Base-by-base conservation (phyloP, 1,139 yeast species). In the Blastobotrys arbuscula region DNA sequence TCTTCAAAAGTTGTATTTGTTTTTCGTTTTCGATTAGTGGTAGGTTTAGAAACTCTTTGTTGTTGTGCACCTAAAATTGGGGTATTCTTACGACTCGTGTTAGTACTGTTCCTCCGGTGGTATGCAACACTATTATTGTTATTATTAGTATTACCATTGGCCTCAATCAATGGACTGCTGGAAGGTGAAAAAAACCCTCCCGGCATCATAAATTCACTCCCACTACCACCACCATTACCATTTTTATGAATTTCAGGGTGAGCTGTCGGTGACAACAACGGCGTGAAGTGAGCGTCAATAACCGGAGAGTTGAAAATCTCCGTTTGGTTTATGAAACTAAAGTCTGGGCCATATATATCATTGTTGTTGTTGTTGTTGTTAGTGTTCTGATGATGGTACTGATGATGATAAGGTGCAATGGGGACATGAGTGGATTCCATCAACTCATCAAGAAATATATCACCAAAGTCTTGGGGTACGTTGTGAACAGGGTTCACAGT, bases 221-320 rank as follows among this genome's bases (percentile, higher is more conserved):
- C 33, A 16, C 23, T 19, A 10, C 37, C 37, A 34, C n/a, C 37
- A 13, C 37, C 37, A 34, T 9, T 13, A 13, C 35, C 35, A 13
- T 6, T 24, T 24, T 7, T 24, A 24, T 24, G 7, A 7, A 24
- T 24, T 39, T 21, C 33, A 21, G 90, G 89, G 1, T 86, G 79
- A 21, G 77, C 81, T 2, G 84, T 84, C 0, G 95, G 95, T 2
- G 89, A 82, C 12, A 84, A 78, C 47, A 85, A 70, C 0, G 95
- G 94, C 0, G 94, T 84, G 64, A 80, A 83, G 26, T 39, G 23
- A 1, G n/a, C 10, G 36, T 52, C 12, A 55, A 28, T n/a, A 42
- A 59, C 49, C 2, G 63, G 63, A 2, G 63, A 56, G 31, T 53
- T 23, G 46, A 59, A 59, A 15, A 60, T 47, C 31, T 59, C 63